Evolutionary conservation across 2,329 filamentous ascomycete genomes (phyloP).

Genomic region (Botrytis deweyae): DNA sequence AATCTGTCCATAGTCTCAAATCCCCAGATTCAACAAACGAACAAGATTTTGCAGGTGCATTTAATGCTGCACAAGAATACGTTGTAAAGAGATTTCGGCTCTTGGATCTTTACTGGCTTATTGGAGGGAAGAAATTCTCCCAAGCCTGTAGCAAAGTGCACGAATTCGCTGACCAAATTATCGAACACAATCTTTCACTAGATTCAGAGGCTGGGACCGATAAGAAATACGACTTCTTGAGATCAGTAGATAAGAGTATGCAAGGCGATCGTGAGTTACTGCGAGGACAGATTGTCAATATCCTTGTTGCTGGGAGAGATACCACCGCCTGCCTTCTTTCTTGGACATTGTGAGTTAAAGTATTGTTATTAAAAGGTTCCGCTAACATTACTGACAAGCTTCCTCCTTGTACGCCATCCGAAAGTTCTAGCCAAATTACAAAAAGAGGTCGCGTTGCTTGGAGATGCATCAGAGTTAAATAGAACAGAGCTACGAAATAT

Average conservation of each 20-base stretch:
- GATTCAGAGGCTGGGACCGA: neutral
- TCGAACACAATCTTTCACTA: conserved; percentile 5
- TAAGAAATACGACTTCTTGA: conserved; percentile 41
- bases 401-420: conserved; percentile 26
- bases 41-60: neutral
- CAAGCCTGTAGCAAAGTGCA: neutral
- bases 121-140: neutral
- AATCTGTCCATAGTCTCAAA: conserved; percentile 27
- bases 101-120: conserved; percentile 3
- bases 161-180: neutral
- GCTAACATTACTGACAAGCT: neutral
- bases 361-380: no score
- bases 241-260: neutral
- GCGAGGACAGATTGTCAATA: conserved; percentile 40
- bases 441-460: neutral
- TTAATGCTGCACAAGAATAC: neutral
- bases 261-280: conserved; percentile 13
- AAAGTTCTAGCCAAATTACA: conserved; percentile 20
- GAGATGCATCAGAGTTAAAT: neutral
- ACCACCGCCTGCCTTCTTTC: conserved; percentile 44
- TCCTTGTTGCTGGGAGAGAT: conserved; percentile 45
- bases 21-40: neutral
- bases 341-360: conserved; percentile 40
- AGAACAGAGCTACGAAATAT: conserved; percentile 8
- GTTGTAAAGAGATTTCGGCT: conserved; percentile 1